Percentiles rank a stretch among this genome's conserved stretches.
Evolutionary conservation across 805 yeast genomes (phyloP).

Genomic region (Candida glaebosa): DNA sequence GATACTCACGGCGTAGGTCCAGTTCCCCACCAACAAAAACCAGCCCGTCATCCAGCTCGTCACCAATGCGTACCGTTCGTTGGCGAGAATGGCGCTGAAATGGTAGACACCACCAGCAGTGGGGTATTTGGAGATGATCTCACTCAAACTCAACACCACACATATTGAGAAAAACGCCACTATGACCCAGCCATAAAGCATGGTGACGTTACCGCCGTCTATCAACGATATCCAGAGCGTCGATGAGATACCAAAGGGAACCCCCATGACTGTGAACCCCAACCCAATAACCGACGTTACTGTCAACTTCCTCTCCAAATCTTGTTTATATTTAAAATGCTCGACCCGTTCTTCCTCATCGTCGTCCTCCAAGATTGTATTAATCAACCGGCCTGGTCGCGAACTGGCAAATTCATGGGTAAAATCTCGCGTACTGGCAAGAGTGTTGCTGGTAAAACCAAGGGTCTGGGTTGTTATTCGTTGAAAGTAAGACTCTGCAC

Average conservation of each 20-base stretch:
- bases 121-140: slow-evolving; percentile 73
- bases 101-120: slow-evolving; percentile 76
- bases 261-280: slow-evolving; percentile 80
- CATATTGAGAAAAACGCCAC: slow-evolving; percentile 61
- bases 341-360: slow-evolving; percentile 57
- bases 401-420: slow-evolving; percentile 8
- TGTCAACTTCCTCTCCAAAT: slow-evolving; percentile 62
- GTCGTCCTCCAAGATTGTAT: slow-evolving; percentile 29
- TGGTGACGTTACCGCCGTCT: slow-evolving; percentile 76
- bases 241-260: slow-evolving; percentile 73
- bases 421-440: not conserved
- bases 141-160: slow-evolving; percentile 71
- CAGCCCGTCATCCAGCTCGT: slow-evolving; percentile 80
- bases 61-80: slow-evolving; percentile 50
- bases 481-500: slow-evolving; percentile 1
- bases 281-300: slow-evolving; percentile 71
- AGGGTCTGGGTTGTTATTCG: slow-evolving; percentile 2
- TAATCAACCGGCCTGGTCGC: slow-evolving; percentile 13
- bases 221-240: slow-evolving; percentile 67
- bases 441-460: slow-evolving; percentile 1
- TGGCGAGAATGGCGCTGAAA: slow-evolving; percentile 68
- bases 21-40: slow-evolving; percentile 68
- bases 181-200: slow-evolving; percentile 69
- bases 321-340: slow-evolving; percentile 72
- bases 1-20: slow-evolving; percentile 73